Evolutionary conservation across 2,329 filamentous ascomycete genomes (phyloP).

Genomic region (Ophiostoma ulmi): DNA sequence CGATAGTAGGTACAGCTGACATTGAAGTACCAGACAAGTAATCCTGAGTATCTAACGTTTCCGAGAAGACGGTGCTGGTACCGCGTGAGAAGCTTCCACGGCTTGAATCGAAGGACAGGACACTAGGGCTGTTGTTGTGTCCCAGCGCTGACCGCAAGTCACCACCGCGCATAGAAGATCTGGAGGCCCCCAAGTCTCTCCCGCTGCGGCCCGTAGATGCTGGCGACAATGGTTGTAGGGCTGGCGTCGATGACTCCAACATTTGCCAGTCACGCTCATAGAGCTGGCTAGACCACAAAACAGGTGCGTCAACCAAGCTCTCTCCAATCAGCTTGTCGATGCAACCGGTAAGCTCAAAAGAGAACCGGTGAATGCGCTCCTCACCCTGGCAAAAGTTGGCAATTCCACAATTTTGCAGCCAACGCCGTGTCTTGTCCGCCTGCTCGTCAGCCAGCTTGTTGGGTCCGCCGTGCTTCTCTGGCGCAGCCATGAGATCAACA

Average conservation of each 20-base stretch:
- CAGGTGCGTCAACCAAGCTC: slow-evolving; percentile 75
- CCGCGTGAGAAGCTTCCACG: slow-evolving; percentile 57
- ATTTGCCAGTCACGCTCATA: slow-evolving; percentile 70
- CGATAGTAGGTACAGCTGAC: slow-evolving; percentile 65
- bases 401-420: slow-evolving; percentile 74
- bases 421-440: slow-evolving; percentile 74
- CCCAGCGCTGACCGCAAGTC: slow-evolving; percentile 55
- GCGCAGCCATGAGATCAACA: slow-evolving; percentile 78
- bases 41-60: slow-evolving; percentile 65
- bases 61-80: slow-evolving; percentile 54
- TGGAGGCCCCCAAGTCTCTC: neutral
- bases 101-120: slow-evolving; percentile 63
- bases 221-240: slow-evolving; percentile 31
- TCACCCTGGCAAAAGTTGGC: slow-evolving; percentile 94
- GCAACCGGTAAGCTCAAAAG: slow-evolving; percentile 80
- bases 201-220: slow-evolving; percentile 7
- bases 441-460: slow-evolving; percentile 97
- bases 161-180: slow-evolving; percentile 29
- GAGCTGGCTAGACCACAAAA: slow-evolving; percentile 87
- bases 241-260: slow-evolving; percentile 48
- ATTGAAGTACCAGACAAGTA: slow-evolving; percentile 60
- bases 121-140: slow-evolving; percentile 53
- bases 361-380: slow-evolving; percentile 90
- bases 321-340: slow-evolving; percentile 81
- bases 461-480: slow-evolving; percentile 77